Percentiles rank a stretch among this genome's conserved stretches.
phyloP scores from a whole-genome alignment of 305 asterid species.

The Striga hermonthica region DNA sequence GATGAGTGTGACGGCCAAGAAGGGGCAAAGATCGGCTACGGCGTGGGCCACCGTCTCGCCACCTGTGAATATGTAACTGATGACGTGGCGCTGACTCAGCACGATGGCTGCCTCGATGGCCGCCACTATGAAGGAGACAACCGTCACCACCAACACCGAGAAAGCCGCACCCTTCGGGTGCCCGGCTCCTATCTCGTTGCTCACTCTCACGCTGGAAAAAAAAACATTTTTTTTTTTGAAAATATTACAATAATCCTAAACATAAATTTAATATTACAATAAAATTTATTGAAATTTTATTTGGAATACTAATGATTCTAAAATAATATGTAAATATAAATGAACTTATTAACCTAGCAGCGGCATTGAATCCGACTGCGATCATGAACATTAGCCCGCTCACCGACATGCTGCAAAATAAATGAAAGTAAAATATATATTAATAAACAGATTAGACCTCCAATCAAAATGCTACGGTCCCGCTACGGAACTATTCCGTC shows the following conservation, averaged over 20 bases:
- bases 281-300: not conserved
- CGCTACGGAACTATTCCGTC: no score
- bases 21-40: conserved; percentile 52
- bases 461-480: no score
- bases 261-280: no score
- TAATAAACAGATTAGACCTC: no score
- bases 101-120: conserved; percentile 51
- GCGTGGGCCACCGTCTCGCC: conserved; percentile 54
- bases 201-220: conserved; percentile 65
- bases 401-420: conserved; percentile 58
- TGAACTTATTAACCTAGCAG: conserved; percentile 56
- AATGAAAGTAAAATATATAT: no score
- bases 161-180: conserved; percentile 73
- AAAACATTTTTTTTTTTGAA: no score
- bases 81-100: conserved; percentile 49
- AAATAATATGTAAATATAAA: not conserved
- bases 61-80: conserved; percentile 51
- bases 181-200: conserved; percentile 87
- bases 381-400: conserved; percentile 66
- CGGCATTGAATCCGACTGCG: conserved; percentile 83
- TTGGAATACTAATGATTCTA: not conserved
- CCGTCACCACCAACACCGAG: conserved; percentile 55
- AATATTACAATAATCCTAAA: no score
- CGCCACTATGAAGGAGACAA: conserved; percentile 51
- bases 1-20: conserved; percentile 49